Percentiles rank a stretch among this genome's conserved stretches.
phyloP scores from a whole-genome alignment of 176 grass and related monocot species.

The Phyllostachys edulis region DNA sequence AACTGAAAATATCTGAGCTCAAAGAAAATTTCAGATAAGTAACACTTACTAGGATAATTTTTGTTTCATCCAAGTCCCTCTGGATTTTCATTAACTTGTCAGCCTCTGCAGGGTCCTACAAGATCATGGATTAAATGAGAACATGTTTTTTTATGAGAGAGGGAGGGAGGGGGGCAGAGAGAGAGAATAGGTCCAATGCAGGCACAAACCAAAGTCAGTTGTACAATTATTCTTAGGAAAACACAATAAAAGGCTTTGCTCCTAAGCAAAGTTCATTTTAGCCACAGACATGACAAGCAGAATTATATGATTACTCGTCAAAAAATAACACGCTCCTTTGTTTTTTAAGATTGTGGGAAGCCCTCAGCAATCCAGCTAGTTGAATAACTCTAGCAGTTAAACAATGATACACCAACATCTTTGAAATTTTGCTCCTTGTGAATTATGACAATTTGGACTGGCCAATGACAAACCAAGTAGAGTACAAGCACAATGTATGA shows the following conservation, averaged over 20 bases:
- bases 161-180: neutral
- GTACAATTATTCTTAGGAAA: neutral
- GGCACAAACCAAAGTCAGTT: neutral
- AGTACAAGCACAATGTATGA: neutral
- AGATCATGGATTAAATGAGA: slow-evolving; percentile 16
- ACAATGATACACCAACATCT: neutral
- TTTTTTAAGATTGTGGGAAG: neutral
- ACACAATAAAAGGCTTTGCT: neutral
- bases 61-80: slow-evolving; percentile 96
- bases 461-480: neutral
- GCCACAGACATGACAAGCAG: neutral
- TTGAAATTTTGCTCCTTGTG: neutral
- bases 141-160: neutral
- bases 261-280: neutral
- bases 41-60: slow-evolving; percentile 91
- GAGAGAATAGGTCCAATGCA: neutral
- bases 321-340: neutral
- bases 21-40: neutral
- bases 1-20: neutral
- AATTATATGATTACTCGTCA: neutral
- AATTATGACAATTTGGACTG: neutral
- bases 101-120: slow-evolving; percentile 88
- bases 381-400: neutral
- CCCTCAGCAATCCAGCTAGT: neutral
- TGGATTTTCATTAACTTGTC: slow-evolving; percentile 98